Evolutionary conservation across 164 flowering plant genomes (phyloP).

Genomic region (grape (Vitis vinifera)): DNA sequence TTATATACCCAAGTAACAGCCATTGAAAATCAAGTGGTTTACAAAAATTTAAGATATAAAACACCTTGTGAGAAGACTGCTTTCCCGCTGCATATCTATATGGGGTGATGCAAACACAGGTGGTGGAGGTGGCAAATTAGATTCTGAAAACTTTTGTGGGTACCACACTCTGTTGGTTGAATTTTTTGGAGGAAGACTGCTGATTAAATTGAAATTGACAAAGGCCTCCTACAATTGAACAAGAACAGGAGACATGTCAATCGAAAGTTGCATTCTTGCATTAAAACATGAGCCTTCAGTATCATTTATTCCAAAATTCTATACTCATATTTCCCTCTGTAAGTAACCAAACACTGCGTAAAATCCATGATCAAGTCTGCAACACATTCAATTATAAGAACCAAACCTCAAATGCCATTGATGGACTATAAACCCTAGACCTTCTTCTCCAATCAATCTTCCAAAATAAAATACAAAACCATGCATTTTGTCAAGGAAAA

Average conservation of each 20-base stretch:
- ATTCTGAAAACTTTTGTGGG: neutral
- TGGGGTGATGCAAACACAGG: slow-evolving; percentile 18
- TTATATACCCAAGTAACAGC: neutral
- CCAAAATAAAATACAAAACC: too few relatives aligned
- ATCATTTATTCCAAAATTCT: too few relatives aligned
- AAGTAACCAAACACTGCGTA: too few relatives aligned
- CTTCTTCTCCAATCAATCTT: too few relatives aligned
- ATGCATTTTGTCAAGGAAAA: too few relatives aligned
- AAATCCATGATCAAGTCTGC: too few relatives aligned
- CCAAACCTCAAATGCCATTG: too few relatives aligned
- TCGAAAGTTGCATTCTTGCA: too few relatives aligned
- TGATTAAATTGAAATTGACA: neutral
- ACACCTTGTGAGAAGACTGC: slow-evolving; percentile 10
- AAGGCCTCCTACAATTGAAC: slow-evolving; percentile 11
- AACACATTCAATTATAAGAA: too few relatives aligned
- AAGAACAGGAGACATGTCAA: neutral
- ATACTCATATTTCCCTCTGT: too few relatives aligned
- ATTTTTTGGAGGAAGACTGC: slow-evolving; percentile 14
- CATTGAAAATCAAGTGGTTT: neutral
- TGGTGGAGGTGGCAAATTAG: slow-evolving; percentile 8
- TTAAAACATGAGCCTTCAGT: too few relatives aligned
- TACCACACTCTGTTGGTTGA: neutral
- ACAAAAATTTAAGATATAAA: neutral
- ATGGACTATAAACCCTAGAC: too few relatives aligned
- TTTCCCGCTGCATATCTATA: slow-evolving; percentile 1